Conservation (phyloP, 306 rosid species). For the Prunus padus region DNA sequence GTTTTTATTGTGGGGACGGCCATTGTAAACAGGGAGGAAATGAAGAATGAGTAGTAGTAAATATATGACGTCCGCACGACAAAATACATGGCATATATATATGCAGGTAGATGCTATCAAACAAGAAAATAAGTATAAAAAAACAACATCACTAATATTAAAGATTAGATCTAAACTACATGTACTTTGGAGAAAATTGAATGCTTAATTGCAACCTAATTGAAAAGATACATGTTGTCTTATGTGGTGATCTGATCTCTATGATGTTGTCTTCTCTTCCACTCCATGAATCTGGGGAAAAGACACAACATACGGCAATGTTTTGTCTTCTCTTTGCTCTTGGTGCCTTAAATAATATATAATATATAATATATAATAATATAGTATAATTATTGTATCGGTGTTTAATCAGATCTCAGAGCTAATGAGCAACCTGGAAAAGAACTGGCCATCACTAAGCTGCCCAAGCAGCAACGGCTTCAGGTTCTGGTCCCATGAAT, state of each 20-base stretch:
- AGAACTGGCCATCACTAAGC: slow-evolving; percentile 76
- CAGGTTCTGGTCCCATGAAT: slow-evolving; percentile 86
- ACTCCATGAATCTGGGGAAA: not conserved
- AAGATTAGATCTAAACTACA: no score
- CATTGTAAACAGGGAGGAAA: no score
- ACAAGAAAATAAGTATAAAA: no score
- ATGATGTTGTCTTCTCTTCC: not conserved
- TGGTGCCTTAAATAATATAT: not conserved
- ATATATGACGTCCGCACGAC: no score
- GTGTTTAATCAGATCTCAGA: slow-evolving; percentile 48
- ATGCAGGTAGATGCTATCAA: no score
- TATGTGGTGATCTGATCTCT: not conserved
- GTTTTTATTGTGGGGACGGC: no score
- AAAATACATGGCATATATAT: no score
- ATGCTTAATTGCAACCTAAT: not conserved
- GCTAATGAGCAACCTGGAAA: slow-evolving; percentile 40
- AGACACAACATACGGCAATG: no score
- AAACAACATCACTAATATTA: no score
- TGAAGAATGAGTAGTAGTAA: no score
- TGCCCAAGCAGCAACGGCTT: slow-evolving; percentile 83
- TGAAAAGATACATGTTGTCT: not conserved
- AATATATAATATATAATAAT: not conserved
- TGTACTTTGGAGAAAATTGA: not conserved
- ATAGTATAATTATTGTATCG: no score
- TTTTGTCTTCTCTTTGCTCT: not conserved